Percentiles rank a stretch among this genome's conserved stretches.
These are phyloP conservation scores for Phytophthora brassicae DNA, from an alignment of 352 stramenopile species.

Conservation along the genomic window DNA sequence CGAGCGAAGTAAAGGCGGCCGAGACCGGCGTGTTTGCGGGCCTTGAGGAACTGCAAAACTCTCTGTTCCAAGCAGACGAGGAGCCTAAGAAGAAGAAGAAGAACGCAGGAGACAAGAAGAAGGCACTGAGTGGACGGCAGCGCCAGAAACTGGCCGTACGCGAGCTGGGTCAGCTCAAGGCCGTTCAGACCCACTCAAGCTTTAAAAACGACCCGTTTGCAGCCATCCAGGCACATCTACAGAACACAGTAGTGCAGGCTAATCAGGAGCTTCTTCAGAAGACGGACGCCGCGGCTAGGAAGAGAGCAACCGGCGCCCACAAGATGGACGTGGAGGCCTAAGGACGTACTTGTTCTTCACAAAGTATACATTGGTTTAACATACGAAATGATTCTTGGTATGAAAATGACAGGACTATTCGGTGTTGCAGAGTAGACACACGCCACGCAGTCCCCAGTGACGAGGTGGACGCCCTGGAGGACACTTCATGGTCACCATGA, in stretches of 20 bases:
- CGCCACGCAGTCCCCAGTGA: slow-evolving; percentile 94
- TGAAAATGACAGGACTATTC: slow-evolving; percentile 49
- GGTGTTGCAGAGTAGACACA: slow-evolving; percentile 95
- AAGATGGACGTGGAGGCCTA: slow-evolving; percentile 49
- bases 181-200: slow-evolving; percentile 78
- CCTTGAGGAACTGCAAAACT: slow-evolving; percentile 69
- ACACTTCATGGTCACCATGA: slow-evolving; percentile 94
- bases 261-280: slow-evolving; percentile 67
- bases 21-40: slow-evolving; percentile 67
- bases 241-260: slow-evolving; percentile 83
- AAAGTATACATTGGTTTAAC: slow-evolving; percentile 26
- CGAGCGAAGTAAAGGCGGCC: slow-evolving; percentile 44
- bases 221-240: slow-evolving; percentile 83
- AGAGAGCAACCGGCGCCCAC: slow-evolving; percentile 23
- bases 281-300: slow-evolving; percentile 29
- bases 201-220: slow-evolving; percentile 86
- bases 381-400: slow-evolving; percentile 1
- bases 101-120: slow-evolving; percentile 32
- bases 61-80: slow-evolving; percentile 65
- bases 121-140: slow-evolving; percentile 77
- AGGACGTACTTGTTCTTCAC: background rate
- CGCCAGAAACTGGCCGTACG: slow-evolving; percentile 83
- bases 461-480: slow-evolving; percentile 86
- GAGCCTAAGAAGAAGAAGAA: slow-evolving; percentile 35
- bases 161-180: slow-evolving; percentile 82